These are phyloP conservation scores for Fibroporia radiculosa DNA, from an alignment of 768 basidiomycete species.

Conservation along the genomic window DNA sequence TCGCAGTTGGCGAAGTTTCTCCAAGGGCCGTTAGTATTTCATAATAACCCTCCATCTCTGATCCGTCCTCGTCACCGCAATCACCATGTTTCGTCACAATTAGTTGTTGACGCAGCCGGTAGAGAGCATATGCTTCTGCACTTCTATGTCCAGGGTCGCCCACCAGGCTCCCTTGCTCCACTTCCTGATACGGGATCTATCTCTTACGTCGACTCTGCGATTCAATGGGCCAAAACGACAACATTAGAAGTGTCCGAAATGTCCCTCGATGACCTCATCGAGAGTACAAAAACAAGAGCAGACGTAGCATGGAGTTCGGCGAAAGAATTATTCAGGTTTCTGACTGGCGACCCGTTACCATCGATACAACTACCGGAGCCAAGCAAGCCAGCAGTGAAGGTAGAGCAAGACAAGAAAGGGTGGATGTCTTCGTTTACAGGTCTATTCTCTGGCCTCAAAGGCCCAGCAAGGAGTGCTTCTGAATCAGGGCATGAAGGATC, in stretches of 20 bases:
- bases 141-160: slow-evolving; percentile 67
- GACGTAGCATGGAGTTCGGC: slow-evolving; percentile 37
- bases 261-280: slow-evolving; percentile 47
- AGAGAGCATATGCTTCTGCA: slow-evolving; percentile 80
- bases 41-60: slow-evolving; percentile 75
- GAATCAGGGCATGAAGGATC: slow-evolving; percentile 24
- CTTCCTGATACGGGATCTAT: slow-evolving; percentile 23
- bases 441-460: slow-evolving; percentile 59
- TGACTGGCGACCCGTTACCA: slow-evolving; percentile 55
- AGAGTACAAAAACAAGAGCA: slow-evolving; percentile 37
- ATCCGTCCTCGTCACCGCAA: slow-evolving; percentile 75
- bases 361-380: slow-evolving; percentile 16
- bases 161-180: slow-evolving; percentile 28
- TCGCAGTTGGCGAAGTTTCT: slow-evolving; percentile 62
- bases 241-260: slow-evolving; percentile 37
- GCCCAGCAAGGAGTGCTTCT: slow-evolving; percentile 26
- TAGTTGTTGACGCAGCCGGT: slow-evolving; percentile 64
- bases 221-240: slow-evolving; percentile 36
- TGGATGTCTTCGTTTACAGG: slow-evolving; percentile 50
- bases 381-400: slow-evolving; percentile 17
- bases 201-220: slow-evolving; percentile 35
- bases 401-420: slow-evolving; percentile 26
- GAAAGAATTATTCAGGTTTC: slow-evolving; percentile 58
- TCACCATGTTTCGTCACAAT: slow-evolving; percentile 72
- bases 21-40: slow-evolving; percentile 60